Conservation (phyloP, 148 eudicot genomes). For the Fagopyrum tataricum region DNA sequence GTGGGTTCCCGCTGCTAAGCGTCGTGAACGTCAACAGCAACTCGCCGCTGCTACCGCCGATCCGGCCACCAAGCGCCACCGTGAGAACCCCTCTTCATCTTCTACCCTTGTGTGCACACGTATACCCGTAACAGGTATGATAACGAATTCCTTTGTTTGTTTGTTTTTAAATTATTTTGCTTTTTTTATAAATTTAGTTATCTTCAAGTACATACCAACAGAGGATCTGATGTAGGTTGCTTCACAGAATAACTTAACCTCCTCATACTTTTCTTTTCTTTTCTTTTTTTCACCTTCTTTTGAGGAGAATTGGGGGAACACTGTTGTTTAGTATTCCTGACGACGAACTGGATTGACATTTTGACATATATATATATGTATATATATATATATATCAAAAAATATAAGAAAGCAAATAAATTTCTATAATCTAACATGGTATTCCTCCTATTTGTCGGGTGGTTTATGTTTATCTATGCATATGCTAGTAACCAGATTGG, state of each 20-base stretch:
- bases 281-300: background rate
- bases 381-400: too few species aligned
- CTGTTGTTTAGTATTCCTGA: background rate
- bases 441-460: background rate
- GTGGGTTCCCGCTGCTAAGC: constrained; percentile 83
- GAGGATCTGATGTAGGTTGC: too few species aligned
- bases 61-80: background rate
- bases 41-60: constrained; percentile 21
- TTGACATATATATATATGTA: too few species aligned
- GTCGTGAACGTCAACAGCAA: constrained; percentile 63
- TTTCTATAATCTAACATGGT: too few species aligned
- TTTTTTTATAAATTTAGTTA: background rate
- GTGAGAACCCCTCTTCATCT: constrained; percentile 7
- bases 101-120: constrained; percentile 13
- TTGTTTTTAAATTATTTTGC: background rate
- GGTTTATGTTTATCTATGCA: background rate
- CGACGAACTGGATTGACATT: too few species aligned
- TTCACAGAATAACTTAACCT: too few species aligned
- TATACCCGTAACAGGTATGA: background rate
- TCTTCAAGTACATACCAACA: background rate
- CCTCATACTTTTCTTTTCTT: too few species aligned
- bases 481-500: background rate
- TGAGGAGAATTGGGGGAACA: background rate
- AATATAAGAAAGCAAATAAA: too few species aligned
- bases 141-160: background rate